Evolutionary conservation across 2,329 filamentous ascomycete genomes (phyloP).

Genomic region (Microdochium bolleyi): DNA sequence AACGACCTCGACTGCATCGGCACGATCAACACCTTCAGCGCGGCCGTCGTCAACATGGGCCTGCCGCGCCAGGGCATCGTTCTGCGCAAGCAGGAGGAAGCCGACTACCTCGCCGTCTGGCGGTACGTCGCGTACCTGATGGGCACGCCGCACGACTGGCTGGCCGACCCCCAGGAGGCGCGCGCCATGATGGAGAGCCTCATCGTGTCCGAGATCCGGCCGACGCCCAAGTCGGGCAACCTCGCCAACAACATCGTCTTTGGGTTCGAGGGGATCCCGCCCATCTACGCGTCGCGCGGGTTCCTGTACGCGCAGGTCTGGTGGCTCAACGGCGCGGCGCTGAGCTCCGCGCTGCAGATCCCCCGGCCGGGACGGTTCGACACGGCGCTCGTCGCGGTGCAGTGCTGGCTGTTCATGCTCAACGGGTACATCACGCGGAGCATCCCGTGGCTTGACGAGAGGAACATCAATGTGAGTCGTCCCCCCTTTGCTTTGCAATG

Average conservation of each 20-base stretch:
- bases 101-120: conserved; percentile 56
- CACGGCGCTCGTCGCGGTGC: conserved; percentile 50
- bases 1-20: conserved; percentile 58
- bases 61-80: conserved; percentile 58
- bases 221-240: conserved; percentile 52
- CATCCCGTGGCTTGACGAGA: conserved; percentile 28
- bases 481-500: too few species aligned
- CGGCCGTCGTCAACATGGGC: conserved; percentile 51
- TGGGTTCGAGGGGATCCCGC: conserved; percentile 57
- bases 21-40: conserved; percentile 57
- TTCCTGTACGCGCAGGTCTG: conserved; percentile 62
- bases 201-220: conserved; percentile 31
- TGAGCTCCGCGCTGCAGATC: conserved; percentile 52
- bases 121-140: conserved; percentile 22
- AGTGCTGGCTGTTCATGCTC: conserved; percentile 58
- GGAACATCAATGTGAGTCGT: conserved; percentile 38
- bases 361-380: conserved; percentile 49
- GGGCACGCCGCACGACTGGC: conserved; percentile 13
- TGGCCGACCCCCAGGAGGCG: conserved; percentile 14
- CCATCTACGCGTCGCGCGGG: conserved; percentile 54
- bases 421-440: conserved; percentile 37
- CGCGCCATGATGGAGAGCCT: conserved; percentile 24
- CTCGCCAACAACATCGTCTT: conserved; percentile 71
- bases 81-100: conserved; percentile 45
- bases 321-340: conserved; percentile 60